These are phyloP conservation scores for Calocybe gangraenosa DNA, from an alignment of 768 basidiomycete genomes.

Conservation along the genomic window DNA sequence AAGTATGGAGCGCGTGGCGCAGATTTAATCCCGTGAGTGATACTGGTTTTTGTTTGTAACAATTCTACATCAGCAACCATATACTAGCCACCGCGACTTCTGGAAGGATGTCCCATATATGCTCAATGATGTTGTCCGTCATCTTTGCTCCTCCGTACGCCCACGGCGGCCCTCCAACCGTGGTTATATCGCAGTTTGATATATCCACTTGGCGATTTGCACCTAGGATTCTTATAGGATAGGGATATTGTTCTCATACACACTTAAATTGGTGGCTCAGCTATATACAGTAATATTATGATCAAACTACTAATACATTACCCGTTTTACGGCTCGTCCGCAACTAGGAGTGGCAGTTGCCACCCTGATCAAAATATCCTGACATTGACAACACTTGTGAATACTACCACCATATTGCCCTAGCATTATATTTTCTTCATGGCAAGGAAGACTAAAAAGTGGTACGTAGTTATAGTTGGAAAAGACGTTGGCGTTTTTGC, in stretches of 20 bases:
- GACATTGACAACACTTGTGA: no score
- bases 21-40: conserved; percentile 79
- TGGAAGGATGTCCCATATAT: conserved; percentile 90
- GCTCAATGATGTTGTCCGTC: conserved; percentile 71
- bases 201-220: no score
- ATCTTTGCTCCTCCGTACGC: conserved; percentile 70
- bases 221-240: no score
- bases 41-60: neutral
- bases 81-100: conserved; percentile 84
- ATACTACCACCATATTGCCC: no score
- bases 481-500: conserved; percentile 33
- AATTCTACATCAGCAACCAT: conserved; percentile 11
- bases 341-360: no score
- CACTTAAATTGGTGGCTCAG: no score
- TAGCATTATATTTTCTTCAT: conserved; percentile 14
- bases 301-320: no score
- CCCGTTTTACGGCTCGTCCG: no score
- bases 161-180: conserved; percentile 60
- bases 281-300: no score
- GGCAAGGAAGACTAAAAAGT: conserved; percentile 28
- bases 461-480: conserved; percentile 39
- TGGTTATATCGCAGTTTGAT: conserved; percentile 73
- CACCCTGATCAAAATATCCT: no score
- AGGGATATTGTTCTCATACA: no score
- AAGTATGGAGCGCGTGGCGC: conserved; percentile 80